Evolutionary conservation across 345 rosid genomes (phyloP).

Genomic region (Lepidium aucheri): DNA sequence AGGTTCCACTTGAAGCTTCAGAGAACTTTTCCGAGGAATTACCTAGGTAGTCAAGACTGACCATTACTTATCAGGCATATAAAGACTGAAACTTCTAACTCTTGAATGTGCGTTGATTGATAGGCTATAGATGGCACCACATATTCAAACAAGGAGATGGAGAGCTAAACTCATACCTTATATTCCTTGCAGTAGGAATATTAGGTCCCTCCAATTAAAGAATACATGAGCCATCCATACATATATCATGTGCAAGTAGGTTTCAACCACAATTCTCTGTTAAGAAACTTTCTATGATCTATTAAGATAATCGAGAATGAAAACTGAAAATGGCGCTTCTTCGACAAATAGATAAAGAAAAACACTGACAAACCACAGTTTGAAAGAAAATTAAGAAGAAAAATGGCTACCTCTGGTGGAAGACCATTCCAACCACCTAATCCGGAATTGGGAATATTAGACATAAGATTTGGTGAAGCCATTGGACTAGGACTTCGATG

Average conservation of each 20-base stretch:
- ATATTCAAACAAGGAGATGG: conserved; percentile 18
- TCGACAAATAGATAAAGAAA: not conserved
- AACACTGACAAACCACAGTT: not conserved
- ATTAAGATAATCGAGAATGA: not conserved
- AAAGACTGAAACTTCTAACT: conserved; percentile 1
- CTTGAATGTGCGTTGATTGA: not conserved
- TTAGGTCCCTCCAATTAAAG: conserved; percentile 16
- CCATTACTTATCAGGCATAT: not conserved
- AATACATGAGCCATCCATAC: conserved; percentile 26
- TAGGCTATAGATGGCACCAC: conserved; percentile 23
- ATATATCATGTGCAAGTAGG: conserved; percentile 21
- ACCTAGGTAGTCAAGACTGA: not conserved
- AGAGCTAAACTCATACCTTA: conserved; percentile 26
- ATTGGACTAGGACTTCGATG: conserved; percentile 97
- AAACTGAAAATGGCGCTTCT: not conserved
- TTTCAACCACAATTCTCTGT: conserved; percentile 20
- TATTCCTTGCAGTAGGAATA: conserved; percentile 33
- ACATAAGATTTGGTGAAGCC: conserved; percentile 84
- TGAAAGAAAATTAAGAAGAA: not conserved
- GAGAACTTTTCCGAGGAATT: not conserved
- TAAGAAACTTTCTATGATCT: conserved; percentile 6
- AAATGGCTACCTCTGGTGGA: conserved; percentile 60
- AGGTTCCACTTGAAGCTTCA: not conserved
- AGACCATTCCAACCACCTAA: conserved; percentile 76
- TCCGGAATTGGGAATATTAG: conserved; percentile 60